These are phyloP conservation scores for Daldinia grandis DNA, from an alignment of 495 filamentous ascomycete species.

Conservation along the genomic window DNA sequence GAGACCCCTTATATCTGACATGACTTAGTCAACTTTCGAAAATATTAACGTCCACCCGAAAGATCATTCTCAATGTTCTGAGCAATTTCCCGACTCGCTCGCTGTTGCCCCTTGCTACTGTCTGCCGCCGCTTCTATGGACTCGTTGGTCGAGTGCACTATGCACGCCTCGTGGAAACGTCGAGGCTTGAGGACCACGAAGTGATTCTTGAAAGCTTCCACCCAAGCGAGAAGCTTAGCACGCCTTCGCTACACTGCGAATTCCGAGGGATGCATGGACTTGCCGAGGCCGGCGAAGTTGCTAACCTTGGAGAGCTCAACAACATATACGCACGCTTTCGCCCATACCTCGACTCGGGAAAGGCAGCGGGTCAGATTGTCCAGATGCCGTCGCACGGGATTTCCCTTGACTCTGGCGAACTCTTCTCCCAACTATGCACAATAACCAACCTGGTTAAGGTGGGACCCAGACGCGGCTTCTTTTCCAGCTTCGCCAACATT, in stretches of 20 bases:
- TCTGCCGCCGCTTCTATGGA: constrained; percentile 73
- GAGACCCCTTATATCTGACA: constrained; percentile 10
- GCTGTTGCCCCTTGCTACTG: constrained; percentile 67
- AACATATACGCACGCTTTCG: constrained; percentile 65
- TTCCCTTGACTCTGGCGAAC: constrained; percentile 70
- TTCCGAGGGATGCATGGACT: constrained; percentile 68
- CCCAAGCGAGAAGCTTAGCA: constrained; percentile 71
- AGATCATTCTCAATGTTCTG: constrained; percentile 77
- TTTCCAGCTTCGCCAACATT: constrained; percentile 67
- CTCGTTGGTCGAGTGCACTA: constrained; percentile 74
- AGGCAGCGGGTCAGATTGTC: constrained; percentile 29
- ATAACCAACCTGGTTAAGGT: constrained; percentile 73
- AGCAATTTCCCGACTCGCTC: constrained; percentile 63
- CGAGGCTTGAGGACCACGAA: constrained; percentile 65
- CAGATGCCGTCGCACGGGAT: constrained; percentile 65
- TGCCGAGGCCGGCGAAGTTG: constrained; percentile 53
- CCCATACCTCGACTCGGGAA: constrained; percentile 53
- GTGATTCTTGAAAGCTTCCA: constrained; percentile 82
- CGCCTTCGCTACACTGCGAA: constrained; percentile 73
- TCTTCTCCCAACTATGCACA: constrained; percentile 75
- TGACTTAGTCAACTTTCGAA: background rate
- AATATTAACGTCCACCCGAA: constrained; percentile 22
- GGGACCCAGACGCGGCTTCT: constrained; percentile 65
- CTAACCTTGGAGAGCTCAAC: constrained; percentile 45
- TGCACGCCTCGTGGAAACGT: constrained; percentile 66